Evolutionary conservation across 441 rosid genomes (phyloP).

Genomic region (Theobroma grandiflorum): DNA sequence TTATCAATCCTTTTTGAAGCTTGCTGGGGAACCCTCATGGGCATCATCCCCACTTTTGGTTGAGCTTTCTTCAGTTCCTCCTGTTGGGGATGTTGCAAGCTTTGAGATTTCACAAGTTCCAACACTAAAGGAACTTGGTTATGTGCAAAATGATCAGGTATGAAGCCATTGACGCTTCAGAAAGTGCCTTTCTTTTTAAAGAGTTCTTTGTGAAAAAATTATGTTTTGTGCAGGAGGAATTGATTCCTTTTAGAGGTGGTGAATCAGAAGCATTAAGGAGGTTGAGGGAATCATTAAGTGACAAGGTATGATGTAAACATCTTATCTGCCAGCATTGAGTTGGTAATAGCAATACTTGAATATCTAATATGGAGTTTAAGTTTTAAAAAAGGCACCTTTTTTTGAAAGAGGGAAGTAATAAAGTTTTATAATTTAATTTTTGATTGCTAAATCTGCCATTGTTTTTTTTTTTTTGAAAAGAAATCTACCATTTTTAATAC

Average conservation of each 20-base stretch:
- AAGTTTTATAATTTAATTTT: background rate
- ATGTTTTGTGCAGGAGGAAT: constrained; percentile 54
- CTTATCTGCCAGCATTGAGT: background rate
- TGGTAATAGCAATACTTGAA: background rate
- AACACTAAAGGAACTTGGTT: constrained; percentile 76
- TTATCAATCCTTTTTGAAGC: constrained; percentile 88
- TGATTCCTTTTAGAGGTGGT: constrained; percentile 87
- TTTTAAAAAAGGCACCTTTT: constrained; percentile 4
- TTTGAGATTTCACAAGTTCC: constrained; percentile 71
- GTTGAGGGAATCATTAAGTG: constrained; percentile 61
- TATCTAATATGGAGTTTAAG: background rate
- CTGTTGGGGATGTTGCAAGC: constrained; percentile 66
- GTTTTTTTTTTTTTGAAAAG: too few species aligned
- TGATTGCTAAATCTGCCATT: background rate
- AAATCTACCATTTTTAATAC: background rate
- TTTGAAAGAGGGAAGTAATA: background rate
- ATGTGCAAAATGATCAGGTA: constrained; percentile 60
- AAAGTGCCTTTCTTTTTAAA: background rate
- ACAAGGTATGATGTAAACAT: constrained; percentile 55
- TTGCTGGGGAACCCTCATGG: constrained; percentile 88
- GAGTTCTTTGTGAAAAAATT: background rate
- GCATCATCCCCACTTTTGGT: constrained; percentile 55
- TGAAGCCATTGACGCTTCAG: constrained; percentile 13
- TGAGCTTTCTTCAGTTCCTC: constrained; percentile 66
- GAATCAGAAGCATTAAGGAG: constrained; percentile 82